Evolutionary conservation across 805 yeast genomes (phyloP).

Genomic region (Yamadazyma tumulicola): DNA sequence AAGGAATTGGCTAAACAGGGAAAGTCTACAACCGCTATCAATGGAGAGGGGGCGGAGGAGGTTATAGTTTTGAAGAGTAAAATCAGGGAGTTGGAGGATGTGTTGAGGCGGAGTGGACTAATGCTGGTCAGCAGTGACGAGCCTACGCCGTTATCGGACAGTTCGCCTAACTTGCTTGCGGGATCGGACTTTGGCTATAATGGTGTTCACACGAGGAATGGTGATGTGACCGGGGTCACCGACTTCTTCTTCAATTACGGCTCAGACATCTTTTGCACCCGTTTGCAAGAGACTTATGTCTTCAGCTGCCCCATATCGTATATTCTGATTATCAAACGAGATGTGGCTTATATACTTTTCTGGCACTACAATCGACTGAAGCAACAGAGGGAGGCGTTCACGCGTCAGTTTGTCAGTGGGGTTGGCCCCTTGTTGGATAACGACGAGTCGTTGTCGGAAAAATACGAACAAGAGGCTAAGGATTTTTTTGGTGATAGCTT

Average conservation of each 20-base stretch:
- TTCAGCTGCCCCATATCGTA: constrained; percentile 10
- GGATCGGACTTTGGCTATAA: neutral
- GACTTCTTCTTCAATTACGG: constrained; percentile 9
- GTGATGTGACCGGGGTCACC: neutral
- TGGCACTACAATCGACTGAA: constrained; percentile 8
- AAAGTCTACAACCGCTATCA: constrained; percentile 7
- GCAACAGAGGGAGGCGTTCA: neutral
- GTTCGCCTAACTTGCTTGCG: neutral
- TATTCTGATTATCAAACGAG: constrained; percentile 7
- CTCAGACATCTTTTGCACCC: constrained; percentile 5
- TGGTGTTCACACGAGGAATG: neutral
- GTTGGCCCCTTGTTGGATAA: constrained; percentile 10
- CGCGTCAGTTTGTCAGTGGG: constrained; percentile 1
- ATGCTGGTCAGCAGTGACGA: neutral
- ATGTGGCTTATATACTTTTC: constrained; percentile 8
- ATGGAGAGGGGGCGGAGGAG: constrained; percentile 2
- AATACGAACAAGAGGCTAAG: constrained; percentile 4
- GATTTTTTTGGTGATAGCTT: constrained; percentile 8
- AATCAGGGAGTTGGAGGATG: constrained; percentile 8
- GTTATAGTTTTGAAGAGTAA: constrained; percentile 2
- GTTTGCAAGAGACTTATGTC: constrained; percentile 4
- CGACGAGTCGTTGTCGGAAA: constrained; percentile 1
- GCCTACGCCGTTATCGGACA: neutral
- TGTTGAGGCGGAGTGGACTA: neutral
- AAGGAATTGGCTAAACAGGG: constrained; percentile 14